phyloP scores from a whole-genome alignment of 371 early-diverging fungal species.

The Mortierella sp. region DNA sequence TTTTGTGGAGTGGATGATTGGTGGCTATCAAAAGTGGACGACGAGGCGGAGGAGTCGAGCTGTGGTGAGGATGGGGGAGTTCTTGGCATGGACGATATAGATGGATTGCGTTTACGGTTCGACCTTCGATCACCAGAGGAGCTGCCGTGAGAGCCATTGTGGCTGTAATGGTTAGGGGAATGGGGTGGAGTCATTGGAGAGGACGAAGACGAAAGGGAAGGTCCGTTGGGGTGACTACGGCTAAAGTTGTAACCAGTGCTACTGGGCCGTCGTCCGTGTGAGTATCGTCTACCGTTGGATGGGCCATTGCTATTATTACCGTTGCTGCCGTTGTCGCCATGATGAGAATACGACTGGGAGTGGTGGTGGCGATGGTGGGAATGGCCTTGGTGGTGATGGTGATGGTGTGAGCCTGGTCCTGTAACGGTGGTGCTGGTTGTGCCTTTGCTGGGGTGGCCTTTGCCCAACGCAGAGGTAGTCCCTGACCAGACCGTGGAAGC shows the following conservation, averaged over 20 bases:
- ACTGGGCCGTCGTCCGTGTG: conserved; percentile 39
- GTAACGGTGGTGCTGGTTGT: conserved; percentile 34
- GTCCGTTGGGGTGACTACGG: conserved; percentile 40
- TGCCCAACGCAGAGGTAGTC: conserved; percentile 44
- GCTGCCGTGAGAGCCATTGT: conserved; percentile 5
- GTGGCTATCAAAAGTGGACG: conserved; percentile 13
- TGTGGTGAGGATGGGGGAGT: conserved; percentile 52
- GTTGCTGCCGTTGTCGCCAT: conserved; percentile 2
- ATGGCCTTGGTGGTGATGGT: conserved; percentile 19
- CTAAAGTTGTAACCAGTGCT: conserved; percentile 42
- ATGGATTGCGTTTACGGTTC: conserved; percentile 29
- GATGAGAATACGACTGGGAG: conserved; percentile 10
- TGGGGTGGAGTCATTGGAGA: conserved; percentile 51
- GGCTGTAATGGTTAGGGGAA: conserved; percentile 43
- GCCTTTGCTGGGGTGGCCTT: conserved; percentile 19
- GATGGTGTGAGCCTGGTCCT: conserved; percentile 25
- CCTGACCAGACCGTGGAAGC: conserved; percentile 55
- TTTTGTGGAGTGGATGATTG: conserved; percentile 12
- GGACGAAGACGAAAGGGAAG: conserved; percentile 5
- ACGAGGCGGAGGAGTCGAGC: conserved; percentile 8
- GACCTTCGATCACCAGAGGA: conserved; percentile 19
- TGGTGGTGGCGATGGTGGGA: conserved; percentile 16
- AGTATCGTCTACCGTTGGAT: conserved; percentile 19
- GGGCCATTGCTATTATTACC: conserved; percentile 8
- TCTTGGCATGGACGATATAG: conserved; percentile 45